Evolutionary conservation across 192 early-diverging fungal species (phyloP).

Genomic region (Mortierella hygrophila): DNA sequence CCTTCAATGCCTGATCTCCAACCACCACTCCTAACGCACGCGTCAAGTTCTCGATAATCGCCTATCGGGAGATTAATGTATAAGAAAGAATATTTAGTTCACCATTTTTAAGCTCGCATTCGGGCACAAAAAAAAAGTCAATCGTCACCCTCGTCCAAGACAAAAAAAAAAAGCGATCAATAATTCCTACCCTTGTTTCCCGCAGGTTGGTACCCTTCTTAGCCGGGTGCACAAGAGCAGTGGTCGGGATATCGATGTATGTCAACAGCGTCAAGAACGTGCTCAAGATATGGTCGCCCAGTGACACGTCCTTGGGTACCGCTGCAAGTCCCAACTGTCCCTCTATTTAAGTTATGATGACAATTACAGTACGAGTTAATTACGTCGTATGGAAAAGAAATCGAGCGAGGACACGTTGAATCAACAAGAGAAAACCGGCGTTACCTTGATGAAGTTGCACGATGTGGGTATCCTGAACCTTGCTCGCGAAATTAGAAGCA

Average conservation of each 20-base stretch:
- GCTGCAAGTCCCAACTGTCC: not conserved
- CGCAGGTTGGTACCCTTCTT: constrained; percentile 31
- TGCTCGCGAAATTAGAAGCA: constrained; percentile 24
- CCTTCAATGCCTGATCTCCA: not conserved
- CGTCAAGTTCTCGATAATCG: constrained; percentile 24
- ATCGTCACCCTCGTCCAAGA: not conserved
- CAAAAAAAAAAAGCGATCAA: not conserved
- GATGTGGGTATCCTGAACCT: constrained; percentile 10
- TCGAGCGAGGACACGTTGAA: no score
- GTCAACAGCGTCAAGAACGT: constrained; percentile 29
- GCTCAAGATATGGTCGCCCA: constrained; percentile 46
- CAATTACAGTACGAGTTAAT: not conserved
- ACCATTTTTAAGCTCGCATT: not conserved
- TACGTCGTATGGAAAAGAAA: not conserved
- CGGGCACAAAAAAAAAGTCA: not conserved
- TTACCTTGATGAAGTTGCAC: constrained; percentile 32
- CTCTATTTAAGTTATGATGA: not conserved
- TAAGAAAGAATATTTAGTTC: not conserved
- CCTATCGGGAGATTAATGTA: not conserved
- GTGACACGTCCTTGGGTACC: constrained; percentile 16
- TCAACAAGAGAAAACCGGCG: not conserved
- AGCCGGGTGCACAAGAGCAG: constrained; percentile 34
- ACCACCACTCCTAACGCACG: constrained; percentile 1
- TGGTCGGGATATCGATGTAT: constrained; percentile 30
- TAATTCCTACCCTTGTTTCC: constrained; percentile 24